Percentiles rank a stretch among this genome's conserved stretches.
Conservation (phyloP, 768 basidiomycete genomes). For the Exsudoporus frostii region DNA sequence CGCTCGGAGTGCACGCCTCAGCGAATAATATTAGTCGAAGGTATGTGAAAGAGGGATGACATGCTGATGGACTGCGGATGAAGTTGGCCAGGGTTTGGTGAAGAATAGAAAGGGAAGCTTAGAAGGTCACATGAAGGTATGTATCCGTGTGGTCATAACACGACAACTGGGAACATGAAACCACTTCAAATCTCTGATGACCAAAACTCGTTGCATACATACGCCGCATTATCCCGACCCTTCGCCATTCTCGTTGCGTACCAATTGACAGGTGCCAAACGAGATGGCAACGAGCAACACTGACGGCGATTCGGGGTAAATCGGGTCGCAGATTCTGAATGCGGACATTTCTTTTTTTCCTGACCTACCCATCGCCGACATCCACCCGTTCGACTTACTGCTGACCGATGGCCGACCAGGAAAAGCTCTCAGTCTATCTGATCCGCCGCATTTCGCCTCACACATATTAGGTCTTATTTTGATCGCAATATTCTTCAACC, state of each 20-base stretch:
- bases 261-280: neutral
- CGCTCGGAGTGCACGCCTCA: slow-evolving; percentile 13
- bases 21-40: slow-evolving; percentile 10
- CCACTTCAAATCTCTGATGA: neutral
- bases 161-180: neutral
- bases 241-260: slow-evolving; percentile 1
- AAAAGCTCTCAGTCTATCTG: neutral
- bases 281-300: no score
- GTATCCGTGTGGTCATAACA: neutral
- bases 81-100: neutral
- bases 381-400: neutral
- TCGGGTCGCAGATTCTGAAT: no score
- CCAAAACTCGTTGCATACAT: neutral
- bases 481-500: neutral
- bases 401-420: neutral
- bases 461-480: neutral
- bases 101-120: neutral
- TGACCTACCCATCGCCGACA: neutral
- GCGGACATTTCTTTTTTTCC: slow-evolving; percentile 2
- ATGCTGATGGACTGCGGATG: slow-evolving; percentile 1
- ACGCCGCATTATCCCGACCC: slow-evolving; percentile 3
- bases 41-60: neutral
- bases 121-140: slow-evolving; percentile 13
- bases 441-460: neutral
- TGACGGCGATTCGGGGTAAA: no score